Conservation (phyloP, 768 basidiomycete genomes). For the Lepiota brunneoincarnata region DNA sequence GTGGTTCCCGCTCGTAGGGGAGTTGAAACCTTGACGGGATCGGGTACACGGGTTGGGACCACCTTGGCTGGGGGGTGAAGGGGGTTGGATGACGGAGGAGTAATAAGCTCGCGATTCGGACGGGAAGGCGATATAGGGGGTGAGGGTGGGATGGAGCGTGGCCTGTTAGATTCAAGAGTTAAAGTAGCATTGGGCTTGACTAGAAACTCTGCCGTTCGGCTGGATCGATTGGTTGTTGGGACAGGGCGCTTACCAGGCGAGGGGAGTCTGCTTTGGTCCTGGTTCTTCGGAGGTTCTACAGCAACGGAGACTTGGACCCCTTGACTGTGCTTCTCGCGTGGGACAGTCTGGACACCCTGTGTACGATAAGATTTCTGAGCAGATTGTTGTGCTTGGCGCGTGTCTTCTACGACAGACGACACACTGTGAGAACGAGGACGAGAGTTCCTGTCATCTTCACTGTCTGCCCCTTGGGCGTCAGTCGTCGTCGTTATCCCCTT, state of each 20-base stretch:
- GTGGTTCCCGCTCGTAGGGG: not conserved
- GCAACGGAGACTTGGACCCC: slow-evolving; percentile 55
- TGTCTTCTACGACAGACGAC: slow-evolving; percentile 30
- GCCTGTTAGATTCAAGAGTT: not conserved
- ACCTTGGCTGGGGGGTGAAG: not conserved
- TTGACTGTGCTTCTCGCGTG: slow-evolving; percentile 49
- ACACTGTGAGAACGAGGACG: slow-evolving; percentile 28
- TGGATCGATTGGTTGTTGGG: not conserved
- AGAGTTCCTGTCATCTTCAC: slow-evolving; percentile 25
- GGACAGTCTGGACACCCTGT: slow-evolving; percentile 69
- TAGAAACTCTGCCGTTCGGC: not conserved
- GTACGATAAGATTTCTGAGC: slow-evolving; percentile 52
- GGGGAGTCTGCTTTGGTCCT: slow-evolving; percentile 12
- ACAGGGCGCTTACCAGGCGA: slow-evolving; percentile 15
- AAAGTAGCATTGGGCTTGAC: not conserved
- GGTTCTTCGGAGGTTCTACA: slow-evolving; percentile 10
- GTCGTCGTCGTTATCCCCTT: slow-evolving; percentile 51
- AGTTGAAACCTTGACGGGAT: not conserved
- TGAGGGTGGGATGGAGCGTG: not conserved
- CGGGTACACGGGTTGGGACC: not conserved
- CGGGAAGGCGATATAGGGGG: not conserved
- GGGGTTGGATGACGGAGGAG: not conserved
- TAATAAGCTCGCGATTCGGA: not conserved
- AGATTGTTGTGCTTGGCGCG: slow-evolving; percentile 35
- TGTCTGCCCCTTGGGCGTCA: slow-evolving; percentile 26